Evolutionary conservation across 352 stramenopile species (phyloP), one percentile per base, ranked within the genome.

Genomic region (Phytophthora tentaculata): DNA sequence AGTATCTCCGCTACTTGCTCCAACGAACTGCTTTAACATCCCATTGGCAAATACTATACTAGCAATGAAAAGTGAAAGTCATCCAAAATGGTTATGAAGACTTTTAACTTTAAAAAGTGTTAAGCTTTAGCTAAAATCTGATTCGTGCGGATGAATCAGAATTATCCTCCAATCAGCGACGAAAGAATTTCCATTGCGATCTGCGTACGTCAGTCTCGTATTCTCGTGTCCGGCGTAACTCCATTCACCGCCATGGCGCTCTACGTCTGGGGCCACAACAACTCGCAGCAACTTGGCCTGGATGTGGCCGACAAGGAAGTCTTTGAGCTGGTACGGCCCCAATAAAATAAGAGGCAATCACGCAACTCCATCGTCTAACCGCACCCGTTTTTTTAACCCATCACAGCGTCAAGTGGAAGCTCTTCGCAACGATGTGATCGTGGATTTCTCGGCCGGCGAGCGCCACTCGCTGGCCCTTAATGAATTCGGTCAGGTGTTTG

Each of bases 401-500:
- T 10, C 20, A 17, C 10, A 93, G 84, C 81, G 73, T 17, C 74
- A 80, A 43, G 69, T 94, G 44, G 69, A 83, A 3, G 70, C 81
- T 67, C 72, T 95, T 19, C 65, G 70, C 14, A 74, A 76, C 22
- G 67, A 92, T 26, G 82, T 85, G 45, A 73, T 95, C 45, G 81
- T 88, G 35, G 86, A 90, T 50, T 91, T 91, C 59, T 90, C 84
- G 1, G 86, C 83, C 0, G 86, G 86, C 19, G 86, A 87, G 55
- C 77, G 88, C 52, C 86, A 95, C 72, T 90, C 81, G 16, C 75
- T 95, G 9, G 84, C 81, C 2, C 79, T 93, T 9, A 95, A 89
- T 43, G 84, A 95, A 52, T 95, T 93, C 52, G 86, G 86, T 50
- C 84, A 93, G 8, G 83, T 95, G 12, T 92, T 92, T 54, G 77